Evolutionary conservation across 768 basidiomycete genomes (phyloP).

Genomic region (Boletus patriciae): DNA sequence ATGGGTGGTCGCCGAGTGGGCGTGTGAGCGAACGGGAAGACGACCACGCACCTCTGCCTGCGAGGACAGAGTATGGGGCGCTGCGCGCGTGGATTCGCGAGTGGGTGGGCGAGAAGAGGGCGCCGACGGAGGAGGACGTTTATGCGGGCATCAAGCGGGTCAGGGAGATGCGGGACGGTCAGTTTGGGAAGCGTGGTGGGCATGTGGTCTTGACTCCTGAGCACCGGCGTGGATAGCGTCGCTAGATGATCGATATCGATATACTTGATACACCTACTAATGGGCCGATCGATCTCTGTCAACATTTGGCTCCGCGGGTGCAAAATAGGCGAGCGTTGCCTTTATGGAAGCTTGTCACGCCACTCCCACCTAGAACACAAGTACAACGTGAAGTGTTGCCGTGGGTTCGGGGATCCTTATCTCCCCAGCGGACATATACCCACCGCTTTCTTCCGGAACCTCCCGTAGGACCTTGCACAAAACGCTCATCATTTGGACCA

Average conservation of each 20-base stretch:
- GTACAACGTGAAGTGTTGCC: background rate
- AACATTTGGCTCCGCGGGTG: conserved; percentile 9
- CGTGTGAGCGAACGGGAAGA: background rate
- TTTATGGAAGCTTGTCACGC: background rate
- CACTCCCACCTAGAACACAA: background rate
- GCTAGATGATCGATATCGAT: conserved; percentile 1
- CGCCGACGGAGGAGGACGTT: conserved; percentile 46
- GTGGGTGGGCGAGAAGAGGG: conserved; percentile 53
- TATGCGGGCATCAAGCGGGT: conserved; percentile 27
- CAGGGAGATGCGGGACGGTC: conserved; percentile 30
- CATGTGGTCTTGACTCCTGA: background rate
- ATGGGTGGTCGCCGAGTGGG: no score
- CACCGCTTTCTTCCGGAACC: background rate
- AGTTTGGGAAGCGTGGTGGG: conserved; percentile 16
- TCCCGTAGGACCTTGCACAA: background rate
- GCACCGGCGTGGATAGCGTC: background rate
- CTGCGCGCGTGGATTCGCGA: conserved; percentile 49
- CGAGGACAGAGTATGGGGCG: conserved; percentile 24
- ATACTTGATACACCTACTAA: background rate
- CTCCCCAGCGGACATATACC: background rate
- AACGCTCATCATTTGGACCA: background rate
- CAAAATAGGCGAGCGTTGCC: background rate
- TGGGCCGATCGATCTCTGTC: background rate
- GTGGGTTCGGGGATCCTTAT: background rate
- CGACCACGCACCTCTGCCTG: background rate